Conservation (phyloP, 306 rosid species). For the Sicyos baderoa region DNA sequence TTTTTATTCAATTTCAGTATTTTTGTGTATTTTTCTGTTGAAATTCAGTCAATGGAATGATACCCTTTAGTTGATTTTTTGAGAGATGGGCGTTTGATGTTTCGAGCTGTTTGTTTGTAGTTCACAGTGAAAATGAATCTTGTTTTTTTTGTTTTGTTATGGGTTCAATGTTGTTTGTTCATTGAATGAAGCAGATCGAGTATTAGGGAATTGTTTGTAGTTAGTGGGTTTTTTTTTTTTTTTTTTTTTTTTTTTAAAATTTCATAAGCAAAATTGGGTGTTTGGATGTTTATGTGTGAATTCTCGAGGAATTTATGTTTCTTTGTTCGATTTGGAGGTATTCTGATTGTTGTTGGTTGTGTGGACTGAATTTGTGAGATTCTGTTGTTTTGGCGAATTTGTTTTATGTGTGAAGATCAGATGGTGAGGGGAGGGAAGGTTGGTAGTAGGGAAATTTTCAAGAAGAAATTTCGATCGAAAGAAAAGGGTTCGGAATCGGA, state of each 20-base stretch:
- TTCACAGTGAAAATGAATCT: constrained; percentile 13
- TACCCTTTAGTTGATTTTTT: constrained; percentile 9
- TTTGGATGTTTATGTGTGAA: not conserved
- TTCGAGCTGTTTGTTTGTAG: not conserved
- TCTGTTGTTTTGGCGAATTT: not conserved
- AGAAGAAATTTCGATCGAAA: constrained; percentile 36
- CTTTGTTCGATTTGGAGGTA: not conserved
- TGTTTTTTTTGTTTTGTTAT: not conserved
- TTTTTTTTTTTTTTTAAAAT: too few species aligned
- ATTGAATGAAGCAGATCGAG: constrained; percentile 38
- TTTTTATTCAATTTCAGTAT: constrained; percentile 9
- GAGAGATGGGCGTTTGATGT: not conserved
- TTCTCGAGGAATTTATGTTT: not conserved
- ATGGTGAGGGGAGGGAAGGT: constrained; percentile 86
- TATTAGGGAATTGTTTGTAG: constrained; percentile 21
- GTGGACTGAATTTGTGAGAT: constrained; percentile 18
- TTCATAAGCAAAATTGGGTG: not conserved
- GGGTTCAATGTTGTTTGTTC: constrained; percentile 18
- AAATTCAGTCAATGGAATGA: not conserved
- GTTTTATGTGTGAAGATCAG: constrained; percentile 40
- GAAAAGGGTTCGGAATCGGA: constrained; percentile 42
- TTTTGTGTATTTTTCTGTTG: not conserved
- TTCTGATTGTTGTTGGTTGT: constrained; percentile 9
- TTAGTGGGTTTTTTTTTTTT: constrained; percentile 20
- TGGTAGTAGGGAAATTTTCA: constrained; percentile 36